Conservation (phyloP, 768 basidiomycete genomes). For the Lepiota brunneoincarnata region DNA sequence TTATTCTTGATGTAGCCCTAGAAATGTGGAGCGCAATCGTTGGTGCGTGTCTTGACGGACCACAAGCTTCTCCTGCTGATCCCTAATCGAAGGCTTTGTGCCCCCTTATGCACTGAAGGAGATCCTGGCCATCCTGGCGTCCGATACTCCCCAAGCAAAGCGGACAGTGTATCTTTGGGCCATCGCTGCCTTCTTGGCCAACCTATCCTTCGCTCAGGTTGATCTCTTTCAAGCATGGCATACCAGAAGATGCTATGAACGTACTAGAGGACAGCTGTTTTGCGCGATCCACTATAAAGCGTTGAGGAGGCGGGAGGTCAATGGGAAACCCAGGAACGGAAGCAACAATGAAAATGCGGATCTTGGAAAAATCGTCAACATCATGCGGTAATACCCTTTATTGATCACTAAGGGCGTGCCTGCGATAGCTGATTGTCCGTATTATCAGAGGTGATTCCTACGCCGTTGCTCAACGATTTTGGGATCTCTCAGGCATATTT, state of each 20-base stretch:
- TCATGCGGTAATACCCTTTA: conserved; percentile 61
- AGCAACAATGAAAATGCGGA: conserved; percentile 46
- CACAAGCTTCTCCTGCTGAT: neutral
- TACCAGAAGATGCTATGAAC: conserved; percentile 66
- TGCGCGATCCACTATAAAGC: conserved; percentile 71
- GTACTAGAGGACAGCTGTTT: conserved; percentile 70
- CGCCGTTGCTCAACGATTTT: conserved; percentile 67
- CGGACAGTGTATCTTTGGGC: conserved; percentile 57
- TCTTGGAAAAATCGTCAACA: conserved; percentile 69
- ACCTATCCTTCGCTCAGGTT: conserved; percentile 66
- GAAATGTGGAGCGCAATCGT: conserved; percentile 60
- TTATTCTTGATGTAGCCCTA: conserved; percentile 56
- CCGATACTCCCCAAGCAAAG: conserved; percentile 37
- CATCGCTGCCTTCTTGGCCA: conserved; percentile 53
- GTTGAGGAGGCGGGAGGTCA: conserved; percentile 55
- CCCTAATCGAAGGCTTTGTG: conserved; percentile 48
- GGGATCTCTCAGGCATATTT: conserved; percentile 68
- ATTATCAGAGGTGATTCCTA: conserved; percentile 62
- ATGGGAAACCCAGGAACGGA: conserved; percentile 39
- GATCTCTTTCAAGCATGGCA: conserved; percentile 68
- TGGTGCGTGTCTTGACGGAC: conserved; percentile 28
- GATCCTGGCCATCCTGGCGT: conserved; percentile 50
- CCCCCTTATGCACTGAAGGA: conserved; percentile 64
- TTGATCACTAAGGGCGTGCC: neutral
- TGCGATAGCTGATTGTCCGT: conserved; percentile 3